Conservation (phyloP, 768 basidiomycete genomes). For the Boletus eberwhitei region DNA sequence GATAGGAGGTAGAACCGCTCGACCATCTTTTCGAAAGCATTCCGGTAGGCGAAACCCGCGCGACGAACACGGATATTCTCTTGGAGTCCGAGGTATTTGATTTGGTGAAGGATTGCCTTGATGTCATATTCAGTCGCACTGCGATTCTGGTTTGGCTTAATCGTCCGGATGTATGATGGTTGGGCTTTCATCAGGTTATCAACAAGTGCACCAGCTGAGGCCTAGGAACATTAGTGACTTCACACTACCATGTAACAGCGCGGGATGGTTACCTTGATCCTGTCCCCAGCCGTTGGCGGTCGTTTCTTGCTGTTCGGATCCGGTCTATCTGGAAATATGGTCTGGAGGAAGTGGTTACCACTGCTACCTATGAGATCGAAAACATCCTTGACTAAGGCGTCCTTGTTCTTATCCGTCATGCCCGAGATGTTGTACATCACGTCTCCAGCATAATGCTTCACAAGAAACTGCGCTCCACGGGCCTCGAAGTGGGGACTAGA, state of each 20-base stretch:
- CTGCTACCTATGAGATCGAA: conserved; percentile 83
- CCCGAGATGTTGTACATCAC: conserved; percentile 97
- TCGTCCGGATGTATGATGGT: conserved; percentile 97
- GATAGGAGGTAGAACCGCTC: conserved; percentile 97
- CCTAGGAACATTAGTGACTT: conserved; percentile 36
- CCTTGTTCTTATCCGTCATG: conserved; percentile 99
- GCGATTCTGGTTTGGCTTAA: conserved; percentile 98
- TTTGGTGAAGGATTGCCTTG: conserved; percentile 96
- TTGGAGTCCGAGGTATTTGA: conserved; percentile 97
- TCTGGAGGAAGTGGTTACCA: conserved; percentile 81
- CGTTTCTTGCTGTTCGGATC: conserved; percentile 98
- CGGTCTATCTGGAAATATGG: conserved; percentile 88
- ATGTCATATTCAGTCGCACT: conserved; percentile 88
- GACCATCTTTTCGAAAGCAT: conserved; percentile 99
- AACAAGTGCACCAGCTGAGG: conserved; percentile 93
- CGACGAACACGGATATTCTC: conserved; percentile 97
- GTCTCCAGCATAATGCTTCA: conserved; percentile 97
- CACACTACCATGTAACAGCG: background rate
- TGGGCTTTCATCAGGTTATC: conserved; percentile 97
- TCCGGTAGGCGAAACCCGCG: conserved; percentile 97
- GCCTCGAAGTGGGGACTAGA: conserved; percentile 93
- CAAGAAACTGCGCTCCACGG: conserved; percentile 90
- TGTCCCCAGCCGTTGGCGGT: conserved; percentile 95
- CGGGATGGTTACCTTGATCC: conserved; percentile 71
- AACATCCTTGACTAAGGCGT: conserved; percentile 90